phyloP scores from a whole-genome alignment of 176 grass and related monocot genomes.

The Triticum dicoccoides region DNA sequence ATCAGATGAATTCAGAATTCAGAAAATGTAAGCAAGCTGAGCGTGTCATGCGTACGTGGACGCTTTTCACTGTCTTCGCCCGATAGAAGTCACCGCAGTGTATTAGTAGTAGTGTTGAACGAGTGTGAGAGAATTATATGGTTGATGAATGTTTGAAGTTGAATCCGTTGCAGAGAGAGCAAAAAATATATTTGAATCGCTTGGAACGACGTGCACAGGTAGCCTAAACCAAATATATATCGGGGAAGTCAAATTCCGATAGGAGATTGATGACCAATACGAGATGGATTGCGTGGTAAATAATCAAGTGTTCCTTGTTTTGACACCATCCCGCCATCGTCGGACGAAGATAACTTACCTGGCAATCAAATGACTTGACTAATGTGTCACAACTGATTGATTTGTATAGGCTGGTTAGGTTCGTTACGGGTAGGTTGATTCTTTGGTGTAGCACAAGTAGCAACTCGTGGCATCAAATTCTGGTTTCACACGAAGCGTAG shows the following conservation, averaged over 20 bases:
- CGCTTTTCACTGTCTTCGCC: neutral
- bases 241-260: slow-evolving; percentile 13
- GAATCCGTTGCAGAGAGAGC: neutral
- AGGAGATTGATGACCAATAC: neutral
- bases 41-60: neutral
- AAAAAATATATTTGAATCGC: neutral
- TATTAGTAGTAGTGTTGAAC: neutral
- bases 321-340: neutral
- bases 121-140: neutral
- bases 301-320: neutral
- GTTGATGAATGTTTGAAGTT: neutral
- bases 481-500: too few species aligned
- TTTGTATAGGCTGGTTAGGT: neutral
- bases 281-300: neutral
- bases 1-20: neutral
- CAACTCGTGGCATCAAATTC: too few species aligned
- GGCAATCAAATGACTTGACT: neutral
- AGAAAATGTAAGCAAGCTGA: neutral
- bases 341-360: neutral
- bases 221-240: neutral
- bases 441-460: neutral
- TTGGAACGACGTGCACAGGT: neutral
- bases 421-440: neutral
- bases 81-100: neutral
- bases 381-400: neutral